Conservation (phyloP, 2,329 filamentous ascomycete species). For the Aspergillus ochraceoroseus region DNA sequence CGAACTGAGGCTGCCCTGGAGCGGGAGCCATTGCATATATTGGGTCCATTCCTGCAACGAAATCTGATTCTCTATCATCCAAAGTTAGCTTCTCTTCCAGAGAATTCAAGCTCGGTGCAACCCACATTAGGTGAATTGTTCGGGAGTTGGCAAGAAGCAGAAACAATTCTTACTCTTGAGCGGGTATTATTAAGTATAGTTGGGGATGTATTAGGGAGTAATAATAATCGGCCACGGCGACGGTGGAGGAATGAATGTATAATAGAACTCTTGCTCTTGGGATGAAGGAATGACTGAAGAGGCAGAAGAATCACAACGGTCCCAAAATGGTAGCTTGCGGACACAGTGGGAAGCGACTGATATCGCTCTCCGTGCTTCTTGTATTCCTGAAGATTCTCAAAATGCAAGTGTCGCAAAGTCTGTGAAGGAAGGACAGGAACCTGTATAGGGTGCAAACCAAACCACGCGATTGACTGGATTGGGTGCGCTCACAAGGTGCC, state of each 20-base stretch:
- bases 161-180: constrained; percentile 8
- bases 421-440: constrained; percentile 36
- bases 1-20: constrained; percentile 66
- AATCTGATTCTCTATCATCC: constrained; percentile 1
- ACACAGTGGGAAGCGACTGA: constrained; percentile 3
- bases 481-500: constrained; percentile 25
- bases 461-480: constrained; percentile 16
- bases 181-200: constrained; percentile 18
- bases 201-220: constrained; percentile 5
- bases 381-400: constrained; percentile 3
- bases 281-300: constrained; percentile 18
- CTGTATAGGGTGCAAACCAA: constrained; percentile 25
- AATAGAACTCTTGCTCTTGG: constrained; percentile 32
- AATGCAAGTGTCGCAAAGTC: constrained; percentile 12
- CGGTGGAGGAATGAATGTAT: constrained; percentile 20
- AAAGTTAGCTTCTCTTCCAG: constrained; percentile 8
- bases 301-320: constrained; percentile 4
- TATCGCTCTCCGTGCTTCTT: constrained; percentile 7
- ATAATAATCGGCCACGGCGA: constrained; percentile 8
- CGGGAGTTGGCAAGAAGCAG: background rate
- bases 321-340: no score
- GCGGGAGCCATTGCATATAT: constrained; percentile 50
- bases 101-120: background rate
- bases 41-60: constrained; percentile 56
- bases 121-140: constrained; percentile 9